These are phyloP conservation scores for Pestalotiopsis fici DNA, from an alignment of 2,329 filamentous ascomycete genomes.

Conservation along the genomic window DNA sequence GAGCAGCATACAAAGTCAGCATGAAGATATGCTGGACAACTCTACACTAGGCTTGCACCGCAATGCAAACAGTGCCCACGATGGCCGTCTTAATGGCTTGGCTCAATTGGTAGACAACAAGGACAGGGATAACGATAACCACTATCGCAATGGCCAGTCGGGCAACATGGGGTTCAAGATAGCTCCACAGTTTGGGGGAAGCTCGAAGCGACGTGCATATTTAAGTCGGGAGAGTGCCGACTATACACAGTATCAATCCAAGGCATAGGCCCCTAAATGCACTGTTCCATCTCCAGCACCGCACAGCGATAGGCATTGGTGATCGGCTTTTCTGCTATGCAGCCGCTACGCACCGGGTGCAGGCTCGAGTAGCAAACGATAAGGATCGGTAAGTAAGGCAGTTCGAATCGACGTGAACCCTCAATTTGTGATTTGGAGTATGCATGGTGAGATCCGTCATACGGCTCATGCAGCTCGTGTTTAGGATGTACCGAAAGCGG, in stretches of 20 bases:
- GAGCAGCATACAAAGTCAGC: not conserved
- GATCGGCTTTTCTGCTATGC: not conserved
- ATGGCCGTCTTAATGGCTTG: not conserved
- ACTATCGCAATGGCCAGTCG: not conserved
- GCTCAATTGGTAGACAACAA: not conserved
- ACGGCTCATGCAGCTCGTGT: not conserved
- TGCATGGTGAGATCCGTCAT: not conserved
- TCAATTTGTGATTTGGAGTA: not conserved
- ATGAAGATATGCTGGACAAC: not conserved
- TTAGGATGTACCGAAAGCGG: not conserved
- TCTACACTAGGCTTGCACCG: not conserved
- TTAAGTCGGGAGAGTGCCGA: not conserved
- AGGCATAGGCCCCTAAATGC: no score
- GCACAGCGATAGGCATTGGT: not conserved
- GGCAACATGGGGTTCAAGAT: not conserved
- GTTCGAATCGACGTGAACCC: not conserved
- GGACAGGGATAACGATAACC: not conserved
- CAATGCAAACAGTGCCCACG: no score
- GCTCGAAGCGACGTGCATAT: conserved; percentile 21
- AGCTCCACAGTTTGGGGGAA: conserved; percentile 12
- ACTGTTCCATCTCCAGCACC: not conserved
- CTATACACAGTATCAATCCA: not conserved
- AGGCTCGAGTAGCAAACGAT: not conserved
- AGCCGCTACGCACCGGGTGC: not conserved
- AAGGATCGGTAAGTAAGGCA: not conserved